Evolutionary conservation across 73 alveolate species (phyloP).

Genomic region (Diophrys appendiculata): DNA sequence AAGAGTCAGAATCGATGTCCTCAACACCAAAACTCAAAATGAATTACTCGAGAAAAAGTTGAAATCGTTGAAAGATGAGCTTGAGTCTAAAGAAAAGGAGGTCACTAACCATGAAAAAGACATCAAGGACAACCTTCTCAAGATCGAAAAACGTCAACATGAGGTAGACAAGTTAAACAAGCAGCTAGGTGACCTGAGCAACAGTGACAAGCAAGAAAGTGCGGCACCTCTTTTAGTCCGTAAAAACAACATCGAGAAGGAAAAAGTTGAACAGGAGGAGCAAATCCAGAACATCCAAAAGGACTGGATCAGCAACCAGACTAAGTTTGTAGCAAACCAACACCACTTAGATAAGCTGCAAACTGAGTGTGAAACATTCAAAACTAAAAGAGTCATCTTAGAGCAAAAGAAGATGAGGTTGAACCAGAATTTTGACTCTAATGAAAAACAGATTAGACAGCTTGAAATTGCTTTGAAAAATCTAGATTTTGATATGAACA

Average conservation of each 20-base stretch:
- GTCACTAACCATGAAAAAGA: conserved; percentile 82
- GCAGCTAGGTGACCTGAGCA: conserved; percentile 87
- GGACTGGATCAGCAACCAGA: conserved; percentile 94
- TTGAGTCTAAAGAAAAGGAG: conserved; percentile 88
- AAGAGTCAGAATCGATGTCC: conserved; percentile 94
- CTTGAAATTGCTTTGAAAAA: conserved; percentile 89
- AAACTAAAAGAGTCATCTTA: conserved; percentile 86
- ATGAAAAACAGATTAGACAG: conserved; percentile 92
- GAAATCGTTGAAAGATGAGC: conserved; percentile 87
- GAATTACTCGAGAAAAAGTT: conserved; percentile 88
- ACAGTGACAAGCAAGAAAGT: conserved; percentile 85
- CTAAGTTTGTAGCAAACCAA: conserved; percentile 86
- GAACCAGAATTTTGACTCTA: conserved; percentile 75
- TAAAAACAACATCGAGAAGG: conserved; percentile 79
- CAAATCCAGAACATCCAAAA: conserved; percentile 85
- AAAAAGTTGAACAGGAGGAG: conserved; percentile 75
- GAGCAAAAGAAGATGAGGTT: conserved; percentile 94
- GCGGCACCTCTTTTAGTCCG: conserved; percentile 95
- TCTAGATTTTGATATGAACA: conserved; percentile 95
- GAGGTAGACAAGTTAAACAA: conserved; percentile 94
- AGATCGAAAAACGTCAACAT: conserved; percentile 90
- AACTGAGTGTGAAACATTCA: conserved; percentile 79
- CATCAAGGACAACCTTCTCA: conserved; percentile 88
- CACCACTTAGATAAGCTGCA: conserved; percentile 74
- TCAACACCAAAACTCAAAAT: conserved; percentile 89